Base-by-base conservation (phyloP, 2,329 filamentous ascomycete species). In the Epichloe gansuensis region DNA sequence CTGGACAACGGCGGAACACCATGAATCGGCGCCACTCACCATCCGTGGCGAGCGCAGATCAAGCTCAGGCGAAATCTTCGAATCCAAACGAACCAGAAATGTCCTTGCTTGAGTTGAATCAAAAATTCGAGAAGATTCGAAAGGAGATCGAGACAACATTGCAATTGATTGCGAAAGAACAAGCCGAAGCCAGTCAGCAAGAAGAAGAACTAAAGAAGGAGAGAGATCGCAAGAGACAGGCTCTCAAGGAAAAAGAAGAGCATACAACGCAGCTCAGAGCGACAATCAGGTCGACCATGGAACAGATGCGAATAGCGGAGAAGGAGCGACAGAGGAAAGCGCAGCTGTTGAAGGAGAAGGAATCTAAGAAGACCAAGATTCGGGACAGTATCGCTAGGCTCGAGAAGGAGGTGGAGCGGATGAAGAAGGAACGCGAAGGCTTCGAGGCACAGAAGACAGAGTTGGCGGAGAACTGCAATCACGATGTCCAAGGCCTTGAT, bases 171-270 rank as follows among this genome's bases (percentile, higher is more conserved):
- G 73, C 75, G 17, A 85, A 80, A 51, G 87, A 90, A 56, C 82
- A 87, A 52, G 80, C 81, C 39, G 87, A 91, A 50, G 81, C 81
- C 54, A 80, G 79, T 57, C 72, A 75, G n/a, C 69, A 79, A 50
- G 70, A 87, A 57, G 77, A 81, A 40, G 81, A 87, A 44, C 65
- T 95, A 35, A 80, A 84, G 51, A 82, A 82, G 53, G 88, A 95
- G 60, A 85, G 88, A 54, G 87, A 94, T 58, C 78, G 84, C 49
- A 82, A 95, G 64, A 84, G 79, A 60, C 83, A 84, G 55, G 77
- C 83, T 21, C 74, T 93, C 51, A 93, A 87, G 64, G 88, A 95
- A 62, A 95, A 94, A 66, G 91, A 97, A 57, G 89, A 94, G 61
- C 86, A 84, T 49, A 96, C 89, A 47, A 83, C 87, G 44, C 89